Conservation (phyloP, 2,329 filamentous ascomycete genomes). For the Monosporascus sp. region DNA sequence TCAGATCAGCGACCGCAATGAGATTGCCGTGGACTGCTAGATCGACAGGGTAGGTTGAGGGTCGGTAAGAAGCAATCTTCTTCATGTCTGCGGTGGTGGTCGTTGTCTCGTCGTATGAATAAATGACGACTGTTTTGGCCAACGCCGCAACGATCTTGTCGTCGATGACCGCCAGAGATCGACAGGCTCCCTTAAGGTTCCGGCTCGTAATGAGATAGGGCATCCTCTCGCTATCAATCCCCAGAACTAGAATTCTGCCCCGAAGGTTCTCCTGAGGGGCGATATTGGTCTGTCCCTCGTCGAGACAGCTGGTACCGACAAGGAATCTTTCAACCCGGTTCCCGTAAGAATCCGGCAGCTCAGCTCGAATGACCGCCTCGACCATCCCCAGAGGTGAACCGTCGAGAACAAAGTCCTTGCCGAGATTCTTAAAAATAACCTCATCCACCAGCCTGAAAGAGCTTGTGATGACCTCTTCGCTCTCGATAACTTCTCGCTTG, state of each 20-base stretch:
- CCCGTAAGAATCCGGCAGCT: conserved; percentile 57
- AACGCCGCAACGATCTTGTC: conserved; percentile 79
- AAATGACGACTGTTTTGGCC: conserved; percentile 75
- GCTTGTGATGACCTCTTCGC: conserved; percentile 71
- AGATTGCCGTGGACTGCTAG: conserved; percentile 67
- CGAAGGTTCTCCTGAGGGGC: conserved; percentile 44
- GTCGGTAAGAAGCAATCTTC: conserved; percentile 72
- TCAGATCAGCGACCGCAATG: conserved; percentile 85
- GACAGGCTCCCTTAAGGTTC: conserved; percentile 72
- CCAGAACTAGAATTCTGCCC: conserved; percentile 80
- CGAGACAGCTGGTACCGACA: conserved; percentile 80
- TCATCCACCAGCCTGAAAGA: conserved; percentile 90
- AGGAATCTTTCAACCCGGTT: conserved; percentile 71
- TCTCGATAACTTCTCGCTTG: conserved; percentile 63
- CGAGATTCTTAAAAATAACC: conserved; percentile 75
- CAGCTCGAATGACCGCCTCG: conserved; percentile 75
- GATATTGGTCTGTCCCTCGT: conserved; percentile 47
- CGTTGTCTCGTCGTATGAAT: conserved; percentile 52
- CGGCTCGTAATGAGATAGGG: conserved; percentile 68
- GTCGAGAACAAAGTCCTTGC: conserved; percentile 59
- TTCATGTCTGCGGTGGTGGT: conserved; percentile 53
- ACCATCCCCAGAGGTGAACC: conserved; percentile 61
- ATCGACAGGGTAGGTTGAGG: conserved; percentile 79
- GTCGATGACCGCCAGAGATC: conserved; percentile 69
- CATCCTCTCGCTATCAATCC: conserved; percentile 69